Percentiles rank a stretch among this genome's conserved stretches.
These are phyloP conservation scores for Solanum hybrid DNA, from an alignment of 305 asterid species.

Conservation along the genomic window DNA sequence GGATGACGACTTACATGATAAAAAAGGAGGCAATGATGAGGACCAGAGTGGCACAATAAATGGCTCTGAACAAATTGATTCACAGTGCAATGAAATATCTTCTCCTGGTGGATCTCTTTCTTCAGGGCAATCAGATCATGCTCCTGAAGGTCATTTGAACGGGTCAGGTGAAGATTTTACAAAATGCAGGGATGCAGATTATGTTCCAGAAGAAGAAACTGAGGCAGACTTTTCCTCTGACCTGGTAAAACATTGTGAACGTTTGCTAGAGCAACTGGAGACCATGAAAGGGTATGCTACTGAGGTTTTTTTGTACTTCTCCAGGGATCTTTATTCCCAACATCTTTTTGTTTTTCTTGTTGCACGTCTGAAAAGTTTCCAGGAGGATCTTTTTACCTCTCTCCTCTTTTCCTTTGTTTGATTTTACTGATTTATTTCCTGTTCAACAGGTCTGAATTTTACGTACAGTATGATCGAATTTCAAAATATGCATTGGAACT, in stretches of 20 bases:
- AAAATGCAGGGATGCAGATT: slow-evolving; percentile 7
- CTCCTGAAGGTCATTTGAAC: background rate
- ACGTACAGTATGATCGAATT: slow-evolving; percentile 27
- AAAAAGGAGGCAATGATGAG: slow-evolving; percentile 24
- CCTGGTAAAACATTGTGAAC: slow-evolving; percentile 51
- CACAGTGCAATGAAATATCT: slow-evolving; percentile 15
- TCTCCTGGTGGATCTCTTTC: slow-evolving; percentile 15
- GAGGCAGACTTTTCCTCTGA: slow-evolving; percentile 28
- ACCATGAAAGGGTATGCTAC: slow-evolving; percentile 44
- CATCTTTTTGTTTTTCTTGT: background rate
- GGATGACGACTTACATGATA: slow-evolving; percentile 22
- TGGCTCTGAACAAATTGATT: background rate
- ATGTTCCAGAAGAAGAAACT: slow-evolving; percentile 23
- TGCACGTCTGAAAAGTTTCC: background rate
- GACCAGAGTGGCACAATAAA: slow-evolving; percentile 12
- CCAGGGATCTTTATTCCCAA: background rate
- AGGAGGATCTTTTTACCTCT: background rate
- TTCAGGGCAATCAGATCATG: slow-evolving; percentile 8
- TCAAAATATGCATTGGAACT: slow-evolving; percentile 46
- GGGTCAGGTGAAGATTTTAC: background rate
- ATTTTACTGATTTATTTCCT: slow-evolving; percentile 13
- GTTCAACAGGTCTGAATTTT: slow-evolving; percentile 37
- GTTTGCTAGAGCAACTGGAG: slow-evolving; percentile 54
- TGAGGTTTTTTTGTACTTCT: background rate
- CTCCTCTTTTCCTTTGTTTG: background rate